A percentile compares a stretch with the other conserved stretches of the same genome.
Evolutionary conservation across 2,329 filamentous ascomycete genomes (phyloP).

Genomic region (Xylaria sp.): DNA sequence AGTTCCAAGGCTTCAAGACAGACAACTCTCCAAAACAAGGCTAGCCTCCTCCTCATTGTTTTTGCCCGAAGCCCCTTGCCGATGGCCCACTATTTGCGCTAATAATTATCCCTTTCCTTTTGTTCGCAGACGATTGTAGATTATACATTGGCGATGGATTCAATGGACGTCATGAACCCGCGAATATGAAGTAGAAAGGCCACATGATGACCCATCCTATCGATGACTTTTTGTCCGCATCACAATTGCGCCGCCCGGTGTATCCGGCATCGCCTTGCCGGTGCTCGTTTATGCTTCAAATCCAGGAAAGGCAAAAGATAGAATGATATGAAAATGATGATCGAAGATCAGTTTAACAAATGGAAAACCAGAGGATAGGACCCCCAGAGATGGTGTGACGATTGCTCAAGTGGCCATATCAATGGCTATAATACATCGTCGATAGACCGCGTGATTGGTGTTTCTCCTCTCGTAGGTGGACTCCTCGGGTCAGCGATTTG

Average conservation of each 20-base stretch:
- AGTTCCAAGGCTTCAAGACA: not conserved
- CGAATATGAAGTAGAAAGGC: slow-evolving; percentile 15
- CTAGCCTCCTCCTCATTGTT: not conserved
- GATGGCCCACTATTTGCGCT: not conserved
- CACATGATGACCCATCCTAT: slow-evolving; percentile 12
- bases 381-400: slow-evolving; percentile 1
- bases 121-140: slow-evolving; percentile 24
- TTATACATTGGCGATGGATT: slow-evolving; percentile 35
- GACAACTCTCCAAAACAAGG: not conserved
- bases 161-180: slow-evolving; percentile 21
- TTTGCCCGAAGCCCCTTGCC: not conserved
- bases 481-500: slow-evolving; percentile 71
- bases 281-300: slow-evolving; percentile 33
- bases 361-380: slow-evolving; percentile 12
- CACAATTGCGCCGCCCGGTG: slow-evolving; percentile 35
- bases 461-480: slow-evolving; percentile 74
- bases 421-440: slow-evolving; percentile 70
- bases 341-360: slow-evolving; percentile 27
- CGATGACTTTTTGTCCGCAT: slow-evolving; percentile 28
- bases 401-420: not conserved
- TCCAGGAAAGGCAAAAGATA: slow-evolving; percentile 28
- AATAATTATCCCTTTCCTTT: slow-evolving; percentile 15
- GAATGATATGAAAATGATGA: slow-evolving; percentile 28
- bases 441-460: slow-evolving; percentile 78
- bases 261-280: slow-evolving; percentile 39